phyloP scores from a whole-genome alignment of 352 stramenopile genomes.

The Pythium rhizo-oryzae region DNA sequence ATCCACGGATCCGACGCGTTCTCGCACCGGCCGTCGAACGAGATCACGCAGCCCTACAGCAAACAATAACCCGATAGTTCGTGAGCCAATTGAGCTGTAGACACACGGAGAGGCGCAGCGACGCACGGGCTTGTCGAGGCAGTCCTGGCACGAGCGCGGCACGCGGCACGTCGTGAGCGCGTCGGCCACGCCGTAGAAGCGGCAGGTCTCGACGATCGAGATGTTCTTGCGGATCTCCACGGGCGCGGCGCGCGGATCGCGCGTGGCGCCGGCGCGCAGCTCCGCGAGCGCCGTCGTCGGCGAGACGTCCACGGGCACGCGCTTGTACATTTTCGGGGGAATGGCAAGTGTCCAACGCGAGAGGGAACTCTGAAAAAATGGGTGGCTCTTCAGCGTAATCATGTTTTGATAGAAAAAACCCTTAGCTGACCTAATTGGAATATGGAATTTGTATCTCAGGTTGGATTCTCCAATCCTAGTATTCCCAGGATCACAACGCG shows the following conservation, averaged over 20 bases:
- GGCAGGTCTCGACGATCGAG: conserved; percentile 7
- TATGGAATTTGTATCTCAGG: too few species aligned
- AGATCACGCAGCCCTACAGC: conserved; percentile 5
- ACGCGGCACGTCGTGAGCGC: conserved; percentile 5
- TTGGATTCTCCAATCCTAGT: too few species aligned
- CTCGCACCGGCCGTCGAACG: neutral
- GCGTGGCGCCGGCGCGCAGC: neutral
- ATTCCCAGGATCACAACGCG: too few species aligned
- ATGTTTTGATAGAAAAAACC: too few species aligned
- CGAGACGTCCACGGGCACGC: neutral
- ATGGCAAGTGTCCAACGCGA: neutral
- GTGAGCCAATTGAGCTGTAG: too few species aligned
- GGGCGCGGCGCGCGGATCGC: conserved; percentile 5
- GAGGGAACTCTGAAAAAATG: neutral
- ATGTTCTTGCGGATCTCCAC: neutral
- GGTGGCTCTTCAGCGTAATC: too few species aligned
- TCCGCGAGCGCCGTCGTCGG: neutral
- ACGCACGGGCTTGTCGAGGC: conserved; percentile 11
- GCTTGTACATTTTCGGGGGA: neutral
- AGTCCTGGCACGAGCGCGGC: conserved; percentile 20
- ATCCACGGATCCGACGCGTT: neutral
- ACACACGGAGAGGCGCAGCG: too few species aligned
- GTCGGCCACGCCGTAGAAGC: conserved; percentile 12
- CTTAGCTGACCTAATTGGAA: too few species aligned
- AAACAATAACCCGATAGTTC: too few species aligned